Conservation (phyloP, 495 filamentous ascomycete genomes). For the Terfezia claveryi region DNA sequence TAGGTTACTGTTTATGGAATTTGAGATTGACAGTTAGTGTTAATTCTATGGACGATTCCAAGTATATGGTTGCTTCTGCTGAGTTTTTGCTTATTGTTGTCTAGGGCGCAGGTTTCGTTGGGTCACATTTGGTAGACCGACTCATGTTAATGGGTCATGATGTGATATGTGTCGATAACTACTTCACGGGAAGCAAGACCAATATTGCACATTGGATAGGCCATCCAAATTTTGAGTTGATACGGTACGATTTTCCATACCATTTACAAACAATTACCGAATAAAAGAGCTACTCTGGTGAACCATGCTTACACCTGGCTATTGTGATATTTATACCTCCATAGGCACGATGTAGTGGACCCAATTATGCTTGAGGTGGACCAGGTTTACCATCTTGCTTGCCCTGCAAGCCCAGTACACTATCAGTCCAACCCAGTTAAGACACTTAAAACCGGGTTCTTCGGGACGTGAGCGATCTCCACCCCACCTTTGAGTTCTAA, state of each 20-base stretch:
- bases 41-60: neutral
- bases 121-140: conserved; percentile 18
- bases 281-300: too few relatives aligned
- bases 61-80: neutral
- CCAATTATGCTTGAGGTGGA: conserved; percentile 17
- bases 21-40: neutral
- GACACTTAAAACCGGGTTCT: conserved; percentile 18
- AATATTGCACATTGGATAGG: conserved; percentile 17
- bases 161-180: conserved; percentile 19
- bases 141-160: conserved; percentile 19
- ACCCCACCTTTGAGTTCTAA: too few relatives aligned
- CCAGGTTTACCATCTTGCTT: conserved; percentile 20
- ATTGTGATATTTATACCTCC: neutral
- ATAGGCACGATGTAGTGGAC: conserved; percentile 19
- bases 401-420: conserved; percentile 18
- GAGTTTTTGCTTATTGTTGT: neutral
- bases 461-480: conserved; percentile 8
- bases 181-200: conserved; percentile 16
- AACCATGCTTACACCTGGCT: too few relatives aligned
- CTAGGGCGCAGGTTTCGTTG: conserved; percentile 19
- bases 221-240: conserved; percentile 15
- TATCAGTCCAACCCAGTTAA: conserved; percentile 18
- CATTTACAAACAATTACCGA: conserved; percentile 4
- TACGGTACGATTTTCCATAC: conserved; percentile 12
- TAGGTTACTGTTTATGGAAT: neutral